Percentiles rank a stretch among this genome's conserved stretches.
Conservation (phyloP, 2,329 filamentous ascomycete species). For the Ceratocystiopsis brevicomis region DNA sequence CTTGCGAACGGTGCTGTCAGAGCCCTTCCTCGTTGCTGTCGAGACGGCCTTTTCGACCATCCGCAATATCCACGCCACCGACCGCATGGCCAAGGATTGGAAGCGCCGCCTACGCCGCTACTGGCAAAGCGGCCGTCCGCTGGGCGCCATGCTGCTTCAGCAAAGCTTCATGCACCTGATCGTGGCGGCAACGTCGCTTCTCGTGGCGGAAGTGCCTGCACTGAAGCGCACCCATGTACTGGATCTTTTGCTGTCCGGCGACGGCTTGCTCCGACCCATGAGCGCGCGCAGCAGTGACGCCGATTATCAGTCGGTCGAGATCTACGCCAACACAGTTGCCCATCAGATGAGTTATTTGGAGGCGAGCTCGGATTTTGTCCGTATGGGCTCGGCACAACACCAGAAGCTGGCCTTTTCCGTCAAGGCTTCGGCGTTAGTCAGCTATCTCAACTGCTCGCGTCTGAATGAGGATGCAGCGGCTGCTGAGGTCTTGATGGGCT, state of each 20-base stretch:
- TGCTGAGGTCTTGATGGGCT: constrained; percentile 56
- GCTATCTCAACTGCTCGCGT: constrained; percentile 69
- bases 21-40: constrained; percentile 66
- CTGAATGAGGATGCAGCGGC: constrained; percentile 70
- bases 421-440: constrained; percentile 63
- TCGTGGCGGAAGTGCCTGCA: constrained; percentile 43
- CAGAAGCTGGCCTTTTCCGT: constrained; percentile 72
- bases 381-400: constrained; percentile 69
- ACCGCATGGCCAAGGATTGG: constrained; percentile 61
- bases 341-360: constrained; percentile 79
- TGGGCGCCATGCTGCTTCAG: constrained; percentile 83
- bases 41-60: constrained; percentile 84
- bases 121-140: constrained; percentile 54
- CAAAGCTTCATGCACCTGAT: constrained; percentile 75
- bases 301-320: constrained; percentile 37
- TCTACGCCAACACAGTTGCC: constrained; percentile 51
- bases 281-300: constrained; percentile 25
- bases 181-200: constrained; percentile 56
- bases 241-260: constrained; percentile 49
- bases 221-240: constrained; percentile 47
- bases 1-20: constrained; percentile 57
- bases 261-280: constrained; percentile 25
- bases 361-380: constrained; percentile 75
- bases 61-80: constrained; percentile 53
- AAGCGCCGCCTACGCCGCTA: constrained; percentile 73